phyloP scores from a whole-genome alignment of 164 flowering plant species.

The Magnolia officinalis region DNA sequence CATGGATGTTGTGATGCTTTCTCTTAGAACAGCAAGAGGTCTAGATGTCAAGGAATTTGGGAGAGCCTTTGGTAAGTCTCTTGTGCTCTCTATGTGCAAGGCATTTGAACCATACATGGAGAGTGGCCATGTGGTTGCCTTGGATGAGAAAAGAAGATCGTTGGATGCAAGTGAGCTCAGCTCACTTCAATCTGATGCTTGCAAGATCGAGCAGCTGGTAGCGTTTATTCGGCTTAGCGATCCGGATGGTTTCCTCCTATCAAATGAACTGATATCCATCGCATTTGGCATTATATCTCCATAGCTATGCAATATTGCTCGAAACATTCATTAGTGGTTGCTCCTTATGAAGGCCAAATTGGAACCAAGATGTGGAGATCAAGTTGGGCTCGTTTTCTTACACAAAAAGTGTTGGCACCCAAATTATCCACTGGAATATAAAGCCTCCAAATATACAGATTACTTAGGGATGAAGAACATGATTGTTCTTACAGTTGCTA shows the following conservation, averaged over 20 bases:
- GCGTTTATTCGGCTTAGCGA: conserved; percentile 73
- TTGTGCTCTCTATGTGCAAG: conserved; percentile 45
- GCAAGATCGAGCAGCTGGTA: conserved; percentile 16
- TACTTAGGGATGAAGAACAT: too few relatives aligned
- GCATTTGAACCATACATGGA: conserved; percentile 53
- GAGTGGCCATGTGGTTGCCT: conserved; percentile 76
- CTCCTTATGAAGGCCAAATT: background rate
- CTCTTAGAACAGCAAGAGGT: conserved; percentile 76
- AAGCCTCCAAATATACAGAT: background rate
- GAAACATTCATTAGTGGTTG: conserved; percentile 3
- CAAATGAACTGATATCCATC: conserved; percentile 81
- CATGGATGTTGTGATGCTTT: conserved; percentile 80
- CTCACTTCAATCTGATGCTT: conserved; percentile 22
- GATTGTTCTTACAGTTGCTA: too few relatives aligned
- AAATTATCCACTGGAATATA: background rate
- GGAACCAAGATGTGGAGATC: background rate
- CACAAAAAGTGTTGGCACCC: background rate
- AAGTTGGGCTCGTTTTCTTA: background rate
- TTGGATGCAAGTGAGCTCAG: conserved; percentile 38
- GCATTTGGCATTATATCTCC: conserved; percentile 71
- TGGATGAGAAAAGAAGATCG: conserved; percentile 51
- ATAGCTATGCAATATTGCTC: conserved; percentile 14
- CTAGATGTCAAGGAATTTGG: conserved; percentile 53
- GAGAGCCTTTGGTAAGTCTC: conserved; percentile 53
- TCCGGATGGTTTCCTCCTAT: conserved; percentile 90